Percentiles rank a stretch among this genome's conserved stretches.
phyloP scores from a whole-genome alignment of 208 protist species.

The Leishmania tarentolae region DNA sequence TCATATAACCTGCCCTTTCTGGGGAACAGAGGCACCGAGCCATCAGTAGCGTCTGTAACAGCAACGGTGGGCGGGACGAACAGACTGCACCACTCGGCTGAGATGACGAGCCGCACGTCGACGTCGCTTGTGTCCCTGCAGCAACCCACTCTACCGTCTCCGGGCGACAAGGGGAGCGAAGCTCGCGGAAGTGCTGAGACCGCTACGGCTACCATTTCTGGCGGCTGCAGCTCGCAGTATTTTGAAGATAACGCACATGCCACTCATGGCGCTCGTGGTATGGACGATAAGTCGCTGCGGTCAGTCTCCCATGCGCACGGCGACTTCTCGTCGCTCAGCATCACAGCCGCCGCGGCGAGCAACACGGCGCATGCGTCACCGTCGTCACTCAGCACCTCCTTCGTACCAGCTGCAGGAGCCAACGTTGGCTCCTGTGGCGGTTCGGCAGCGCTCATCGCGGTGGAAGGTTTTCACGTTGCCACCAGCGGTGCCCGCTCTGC shows the following conservation, averaged over 20 bases:
- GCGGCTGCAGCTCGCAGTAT: neutral
- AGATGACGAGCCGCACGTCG: slow-evolving; percentile 5
- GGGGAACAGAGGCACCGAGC: slow-evolving; percentile 5
- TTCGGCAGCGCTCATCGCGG: neutral
- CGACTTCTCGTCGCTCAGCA: neutral
- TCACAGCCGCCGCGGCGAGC: slow-evolving; percentile 1
- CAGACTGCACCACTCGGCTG: neutral
- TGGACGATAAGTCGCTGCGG: neutral
- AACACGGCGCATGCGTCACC: neutral
- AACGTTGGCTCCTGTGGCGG: neutral
- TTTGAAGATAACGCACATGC: neutral
- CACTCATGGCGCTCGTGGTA: neutral
- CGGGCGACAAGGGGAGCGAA: neutral
- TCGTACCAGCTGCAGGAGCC: neutral
- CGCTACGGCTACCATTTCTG: neutral
- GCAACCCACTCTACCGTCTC: neutral
- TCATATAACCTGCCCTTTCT: slow-evolving; percentile 14
- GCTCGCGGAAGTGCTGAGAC: neutral
- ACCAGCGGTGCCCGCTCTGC: slow-evolving; percentile 3
- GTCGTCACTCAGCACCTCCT: slow-evolving; percentile 7
- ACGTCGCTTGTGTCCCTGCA: slow-evolving; percentile 1
- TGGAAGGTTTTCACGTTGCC: neutral
- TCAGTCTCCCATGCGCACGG: neutral
- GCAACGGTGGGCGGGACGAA: neutral
- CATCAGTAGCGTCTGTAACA: neutral